Conservation (phyloP, 2,329 filamentous ascomycete genomes). For the Mycogone perniciosa region DNA sequence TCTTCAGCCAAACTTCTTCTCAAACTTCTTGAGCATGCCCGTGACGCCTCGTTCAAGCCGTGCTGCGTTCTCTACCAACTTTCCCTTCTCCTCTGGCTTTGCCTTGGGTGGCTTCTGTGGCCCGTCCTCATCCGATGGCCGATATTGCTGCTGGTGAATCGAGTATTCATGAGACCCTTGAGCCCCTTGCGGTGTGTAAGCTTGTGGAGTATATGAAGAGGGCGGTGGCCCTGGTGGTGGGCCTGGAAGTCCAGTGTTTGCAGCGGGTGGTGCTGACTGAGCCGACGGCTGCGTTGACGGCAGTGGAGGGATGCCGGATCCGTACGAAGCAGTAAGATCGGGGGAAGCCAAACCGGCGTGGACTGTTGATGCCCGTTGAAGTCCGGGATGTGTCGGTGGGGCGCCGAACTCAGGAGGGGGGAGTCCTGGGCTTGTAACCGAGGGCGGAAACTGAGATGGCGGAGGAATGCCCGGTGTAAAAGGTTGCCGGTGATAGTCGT, state of each 20-base stretch:
- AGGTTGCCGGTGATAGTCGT: slow-evolving; percentile 48
- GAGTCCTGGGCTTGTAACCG: slow-evolving; percentile 35
- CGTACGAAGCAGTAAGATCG: slow-evolving; percentile 37
- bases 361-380: slow-evolving; percentile 41
- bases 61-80: slow-evolving; percentile 59
- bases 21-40: slow-evolving; percentile 69
- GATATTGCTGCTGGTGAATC: slow-evolving; percentile 64
- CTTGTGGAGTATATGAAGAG: slow-evolving; percentile 38
- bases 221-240: slow-evolving; percentile 50
- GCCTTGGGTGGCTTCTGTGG: slow-evolving; percentile 33
- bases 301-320: slow-evolving; percentile 36
- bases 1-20: slow-evolving; percentile 61
- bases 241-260: slow-evolving; percentile 32
- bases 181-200: slow-evolving; percentile 17
- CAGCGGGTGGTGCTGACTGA: slow-evolving; percentile 26
- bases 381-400: slow-evolving; percentile 35
- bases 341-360: slow-evolving; percentile 33
- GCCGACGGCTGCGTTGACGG: slow-evolving; percentile 26
- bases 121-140: slow-evolving; percentile 58
- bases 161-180: slow-evolving; percentile 39
- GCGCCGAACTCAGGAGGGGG: slow-evolving; percentile 39
- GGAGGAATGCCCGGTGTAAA: slow-evolving; percentile 49
- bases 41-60: slow-evolving; percentile 64
- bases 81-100: slow-evolving; percentile 42
- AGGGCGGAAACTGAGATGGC: slow-evolving; percentile 38